A percentile compares a stretch with the other conserved stretches of the same genome.
phyloP scores from a whole-genome alignment of 2,329 filamentous ascomycete genomes.

The Penicillium sumatraense region DNA sequence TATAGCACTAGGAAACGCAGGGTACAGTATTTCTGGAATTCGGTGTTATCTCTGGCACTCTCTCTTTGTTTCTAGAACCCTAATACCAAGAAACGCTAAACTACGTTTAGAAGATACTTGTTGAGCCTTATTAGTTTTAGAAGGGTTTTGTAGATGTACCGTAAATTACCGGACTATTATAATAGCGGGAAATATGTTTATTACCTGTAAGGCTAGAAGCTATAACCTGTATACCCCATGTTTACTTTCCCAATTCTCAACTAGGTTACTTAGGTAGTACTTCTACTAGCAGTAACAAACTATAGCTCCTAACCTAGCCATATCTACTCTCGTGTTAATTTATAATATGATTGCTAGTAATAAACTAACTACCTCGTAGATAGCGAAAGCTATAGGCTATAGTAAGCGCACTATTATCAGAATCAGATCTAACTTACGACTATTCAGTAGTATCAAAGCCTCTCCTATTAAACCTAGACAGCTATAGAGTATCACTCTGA shows the following conservation, averaged over 20 bases:
- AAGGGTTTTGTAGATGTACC: no score
- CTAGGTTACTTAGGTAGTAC: background rate
- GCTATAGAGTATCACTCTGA: slow-evolving; percentile 5
- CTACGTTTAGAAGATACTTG: background rate
- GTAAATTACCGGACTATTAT: background rate
- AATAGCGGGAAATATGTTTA: background rate
- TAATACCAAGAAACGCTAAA: background rate
- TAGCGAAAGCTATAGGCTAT: slow-evolving; percentile 26
- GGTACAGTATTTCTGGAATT: no score
- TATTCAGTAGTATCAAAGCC: slow-evolving; percentile 15
- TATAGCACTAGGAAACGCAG: no score
- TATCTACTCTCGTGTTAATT: slow-evolving; percentile 5
- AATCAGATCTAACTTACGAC: slow-evolving; percentile 13
- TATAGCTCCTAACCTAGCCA: background rate
- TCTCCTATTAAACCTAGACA: slow-evolving; percentile 9
- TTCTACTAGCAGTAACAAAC: background rate
- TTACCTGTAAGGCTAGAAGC: background rate
- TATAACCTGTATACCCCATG: background rate
- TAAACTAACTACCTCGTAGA: slow-evolving; percentile 21
- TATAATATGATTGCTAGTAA: slow-evolving; percentile 27
- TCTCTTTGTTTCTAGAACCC: background rate
- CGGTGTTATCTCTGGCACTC: no score
- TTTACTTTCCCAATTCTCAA: background rate
- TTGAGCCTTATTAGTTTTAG: background rate
- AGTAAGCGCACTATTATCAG: slow-evolving; percentile 24